Conservation (phyloP, 2,329 filamentous ascomycete genomes). For the Monilinia polystroma region DNA sequence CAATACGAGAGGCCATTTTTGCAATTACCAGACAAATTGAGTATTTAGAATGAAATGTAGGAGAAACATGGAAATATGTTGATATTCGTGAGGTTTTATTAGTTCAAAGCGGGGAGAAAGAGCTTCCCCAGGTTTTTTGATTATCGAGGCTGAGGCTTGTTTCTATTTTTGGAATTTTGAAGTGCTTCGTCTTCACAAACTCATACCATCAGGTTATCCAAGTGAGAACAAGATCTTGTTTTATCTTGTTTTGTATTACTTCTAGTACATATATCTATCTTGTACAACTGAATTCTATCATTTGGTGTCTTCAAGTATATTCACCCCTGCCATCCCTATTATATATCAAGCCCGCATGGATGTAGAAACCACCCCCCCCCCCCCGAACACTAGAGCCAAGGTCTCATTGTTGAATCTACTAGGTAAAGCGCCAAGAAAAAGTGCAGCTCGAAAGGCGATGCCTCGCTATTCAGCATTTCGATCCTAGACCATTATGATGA, state of each 20-base stretch:
- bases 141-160: constrained; percentile 8
- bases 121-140: constrained; percentile 8
- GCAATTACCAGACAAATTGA: neutral
- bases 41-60: neutral
- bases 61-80: neutral
- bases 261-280: too few species aligned
- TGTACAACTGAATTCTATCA: too few species aligned
- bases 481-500: constrained; percentile 57
- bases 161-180: constrained; percentile 11
- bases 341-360: too few species aligned
- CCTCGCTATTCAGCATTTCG: constrained; percentile 31
- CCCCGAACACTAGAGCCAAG: too few species aligned
- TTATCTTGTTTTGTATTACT: neutral
- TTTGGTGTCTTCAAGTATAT: too few species aligned
- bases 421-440: too few species aligned
- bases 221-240: neutral
- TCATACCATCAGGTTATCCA: too few species aligned
- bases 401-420: too few species aligned
- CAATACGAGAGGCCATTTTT: constrained; percentile 51
- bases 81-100: neutral
- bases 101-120: neutral
- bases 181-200: neutral
- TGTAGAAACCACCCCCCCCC: too few species aligned
- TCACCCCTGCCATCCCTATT: too few species aligned
- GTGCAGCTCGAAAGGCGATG: too few species aligned